Conservation (phyloP, 164 flowering plant species). For the Berberis thunbergii region DNA sequence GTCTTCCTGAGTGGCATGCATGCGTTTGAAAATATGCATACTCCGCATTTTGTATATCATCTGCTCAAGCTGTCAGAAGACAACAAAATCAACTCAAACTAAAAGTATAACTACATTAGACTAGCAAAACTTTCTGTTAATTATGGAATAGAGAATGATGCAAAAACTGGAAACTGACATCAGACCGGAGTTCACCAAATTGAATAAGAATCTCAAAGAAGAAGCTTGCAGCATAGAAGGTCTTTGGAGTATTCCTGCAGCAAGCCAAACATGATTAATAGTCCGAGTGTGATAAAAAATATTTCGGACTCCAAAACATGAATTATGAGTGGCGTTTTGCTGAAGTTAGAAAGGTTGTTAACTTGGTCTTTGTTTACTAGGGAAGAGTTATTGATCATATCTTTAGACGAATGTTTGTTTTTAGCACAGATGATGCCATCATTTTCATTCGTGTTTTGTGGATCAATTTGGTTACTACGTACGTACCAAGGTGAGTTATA, state of each 20-base stretch:
- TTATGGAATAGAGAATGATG: neutral
- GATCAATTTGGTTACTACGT: too few relatives aligned
- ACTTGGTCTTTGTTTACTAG: too few relatives aligned
- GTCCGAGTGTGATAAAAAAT: neutral
- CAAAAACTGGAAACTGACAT: slow-evolving; percentile 44
- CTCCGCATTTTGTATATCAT: slow-evolving; percentile 67
- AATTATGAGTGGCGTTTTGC: neutral
- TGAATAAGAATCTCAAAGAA: slow-evolving; percentile 92
- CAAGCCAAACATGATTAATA: slow-evolving; percentile 2
- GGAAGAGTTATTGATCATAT: too few relatives aligned
- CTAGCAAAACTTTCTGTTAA: neutral
- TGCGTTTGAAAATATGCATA: slow-evolving; percentile 36
- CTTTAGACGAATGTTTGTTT: too few relatives aligned
- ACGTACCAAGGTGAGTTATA: too few relatives aligned
- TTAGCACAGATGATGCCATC: too few relatives aligned
- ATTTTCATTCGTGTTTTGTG: too few relatives aligned
- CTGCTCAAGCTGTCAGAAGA: slow-evolving; percentile 69
- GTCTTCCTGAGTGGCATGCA: too few relatives aligned
- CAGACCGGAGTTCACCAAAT: slow-evolving; percentile 87
- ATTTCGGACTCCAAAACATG: neutral
- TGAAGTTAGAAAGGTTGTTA: too few relatives aligned
- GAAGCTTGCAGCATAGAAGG: slow-evolving; percentile 98
- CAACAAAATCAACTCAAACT: neutral
- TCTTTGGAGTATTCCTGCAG: slow-evolving; percentile 86
- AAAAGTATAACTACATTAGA: neutral